Evolutionary conservation across 1,284 basidiomycete species (phyloP).

Genomic region (Amylostereum areolatum): DNA sequence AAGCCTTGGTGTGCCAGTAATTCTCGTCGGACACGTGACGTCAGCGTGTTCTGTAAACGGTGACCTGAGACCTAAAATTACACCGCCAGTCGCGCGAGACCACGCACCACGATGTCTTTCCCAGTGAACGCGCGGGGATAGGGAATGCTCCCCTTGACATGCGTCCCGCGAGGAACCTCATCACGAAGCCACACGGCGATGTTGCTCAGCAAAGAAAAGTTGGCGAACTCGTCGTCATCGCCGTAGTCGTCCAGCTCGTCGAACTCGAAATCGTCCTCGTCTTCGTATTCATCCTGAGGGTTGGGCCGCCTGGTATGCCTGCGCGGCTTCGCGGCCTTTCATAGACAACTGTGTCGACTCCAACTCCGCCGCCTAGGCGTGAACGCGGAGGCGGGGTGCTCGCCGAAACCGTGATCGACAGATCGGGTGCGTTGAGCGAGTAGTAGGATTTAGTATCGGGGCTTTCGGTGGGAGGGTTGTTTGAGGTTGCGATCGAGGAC

Average conservation of each 20-base stretch:
- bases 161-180: slow-evolving; percentile 77
- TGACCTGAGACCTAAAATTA: not conserved
- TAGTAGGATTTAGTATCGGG: no score
- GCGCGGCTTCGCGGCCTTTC: slow-evolving; percentile 29
- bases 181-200: slow-evolving; percentile 85
- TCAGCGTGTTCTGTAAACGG: slow-evolving; percentile 65
- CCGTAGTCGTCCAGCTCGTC: slow-evolving; percentile 62
- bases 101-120: slow-evolving; percentile 83
- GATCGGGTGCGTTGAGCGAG: no score
- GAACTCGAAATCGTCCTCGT: slow-evolving; percentile 49
- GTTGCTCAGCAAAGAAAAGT: slow-evolving; percentile 83
- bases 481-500: no score
- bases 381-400: not conserved
- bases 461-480: no score
- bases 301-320: slow-evolving; percentile 21
- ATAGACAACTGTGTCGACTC: not conserved
- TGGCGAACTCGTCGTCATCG: slow-evolving; percentile 76
- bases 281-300: slow-evolving; percentile 35
- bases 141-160: slow-evolving; percentile 87
- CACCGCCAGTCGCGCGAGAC: slow-evolving; percentile 1
- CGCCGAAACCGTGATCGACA: not conserved
- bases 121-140: slow-evolving; percentile 88
- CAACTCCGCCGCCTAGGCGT: not conserved
- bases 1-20: slow-evolving; percentile 65
- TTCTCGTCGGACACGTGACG: slow-evolving; percentile 71